Evolutionary conservation across 345 rosid genomes (phyloP).

Genomic region (Eucalyptus pauciflora): DNA sequence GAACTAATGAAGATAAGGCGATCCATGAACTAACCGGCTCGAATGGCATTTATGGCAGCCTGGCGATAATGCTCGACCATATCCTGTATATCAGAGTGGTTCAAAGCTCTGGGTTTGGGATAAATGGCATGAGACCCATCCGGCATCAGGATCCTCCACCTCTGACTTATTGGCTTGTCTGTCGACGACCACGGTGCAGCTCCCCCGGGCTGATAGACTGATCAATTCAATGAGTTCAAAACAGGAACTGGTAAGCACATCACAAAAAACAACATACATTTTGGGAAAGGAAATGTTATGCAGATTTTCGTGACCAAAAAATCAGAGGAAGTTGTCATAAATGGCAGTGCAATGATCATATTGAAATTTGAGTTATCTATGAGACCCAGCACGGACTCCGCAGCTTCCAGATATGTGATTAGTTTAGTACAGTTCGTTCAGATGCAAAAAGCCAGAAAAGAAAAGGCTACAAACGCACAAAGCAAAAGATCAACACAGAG

Average conservation of each 20-base stretch:
- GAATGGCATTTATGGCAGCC: conserved; percentile 21
- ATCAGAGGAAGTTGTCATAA: neutral
- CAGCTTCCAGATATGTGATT: neutral
- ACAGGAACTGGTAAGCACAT: neutral
- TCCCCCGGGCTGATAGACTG: conserved; percentile 33
- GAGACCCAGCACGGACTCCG: neutral
- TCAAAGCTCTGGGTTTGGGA: conserved; percentile 11
- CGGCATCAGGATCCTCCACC: conserved; percentile 23
- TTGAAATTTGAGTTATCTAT: neutral
- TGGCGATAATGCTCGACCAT: conserved; percentile 21
- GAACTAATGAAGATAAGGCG: neutral
- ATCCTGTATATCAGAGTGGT: conserved; percentile 9
- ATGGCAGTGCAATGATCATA: neutral
- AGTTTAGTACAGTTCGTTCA: neutral
- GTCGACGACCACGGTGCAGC: conserved; percentile 32
- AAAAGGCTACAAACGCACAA: neutral
- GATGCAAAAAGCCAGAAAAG: neutral
- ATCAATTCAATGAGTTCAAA: neutral
- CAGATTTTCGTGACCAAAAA: neutral
- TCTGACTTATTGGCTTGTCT: conserved; percentile 13
- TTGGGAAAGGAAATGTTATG: neutral
- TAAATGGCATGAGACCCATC: conserved; percentile 7
- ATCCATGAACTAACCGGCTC: conserved; percentile 8
- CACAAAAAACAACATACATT: neutral
- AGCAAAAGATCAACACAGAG: neutral